Percentiles rank a stretch among this genome's conserved stretches.
Evolutionary conservation across 805 yeast species (phyloP).

Genomic region (Sugiyamaella floridensis): DNA sequence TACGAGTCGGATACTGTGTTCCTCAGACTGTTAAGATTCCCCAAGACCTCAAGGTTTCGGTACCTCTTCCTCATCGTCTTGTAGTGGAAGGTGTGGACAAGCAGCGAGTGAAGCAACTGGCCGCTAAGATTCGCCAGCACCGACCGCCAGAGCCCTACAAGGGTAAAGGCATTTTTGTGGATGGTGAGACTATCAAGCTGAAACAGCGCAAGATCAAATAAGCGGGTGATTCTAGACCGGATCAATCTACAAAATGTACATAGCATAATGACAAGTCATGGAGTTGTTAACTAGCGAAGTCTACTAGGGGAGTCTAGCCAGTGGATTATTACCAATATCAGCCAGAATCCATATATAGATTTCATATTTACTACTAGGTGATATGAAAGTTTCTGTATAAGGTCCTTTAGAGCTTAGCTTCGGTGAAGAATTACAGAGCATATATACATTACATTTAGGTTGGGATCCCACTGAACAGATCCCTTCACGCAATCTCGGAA

Average conservation of each 20-base stretch:
- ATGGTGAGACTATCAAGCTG: conserved; percentile 82
- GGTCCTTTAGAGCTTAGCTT: not conserved
- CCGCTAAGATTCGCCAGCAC: conserved; percentile 76
- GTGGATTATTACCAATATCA: too few relatives aligned
- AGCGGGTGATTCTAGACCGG: conserved; percentile 4
- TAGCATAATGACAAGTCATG: not conserved
- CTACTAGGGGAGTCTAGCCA: too few relatives aligned
- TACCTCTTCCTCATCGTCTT: conserved; percentile 81
- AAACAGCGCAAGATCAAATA: conserved; percentile 93
- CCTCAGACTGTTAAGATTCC: conserved; percentile 75
- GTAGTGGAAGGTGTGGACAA: conserved; percentile 82
- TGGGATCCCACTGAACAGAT: not conserved
- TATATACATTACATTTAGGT: too few relatives aligned
- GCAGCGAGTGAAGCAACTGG: conserved; percentile 80
- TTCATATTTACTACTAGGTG: not conserved
- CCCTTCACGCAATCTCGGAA: not conserved
- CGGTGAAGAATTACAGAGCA: too few relatives aligned
- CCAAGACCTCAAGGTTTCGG: conserved; percentile 59
- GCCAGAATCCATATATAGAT: not conserved
- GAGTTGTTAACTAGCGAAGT: not conserved
- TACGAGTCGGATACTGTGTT: conserved; percentile 85
- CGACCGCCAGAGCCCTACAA: conserved; percentile 98
- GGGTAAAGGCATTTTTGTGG: conserved; percentile 93
- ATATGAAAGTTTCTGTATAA: too few relatives aligned
- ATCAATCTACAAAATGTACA: not conserved